Evolutionary conservation across 2,329 filamentous ascomycete genomes (phyloP), one percentile per base, ranked within the genome.

Genomic region (Colletotrichum cereale): DNA sequence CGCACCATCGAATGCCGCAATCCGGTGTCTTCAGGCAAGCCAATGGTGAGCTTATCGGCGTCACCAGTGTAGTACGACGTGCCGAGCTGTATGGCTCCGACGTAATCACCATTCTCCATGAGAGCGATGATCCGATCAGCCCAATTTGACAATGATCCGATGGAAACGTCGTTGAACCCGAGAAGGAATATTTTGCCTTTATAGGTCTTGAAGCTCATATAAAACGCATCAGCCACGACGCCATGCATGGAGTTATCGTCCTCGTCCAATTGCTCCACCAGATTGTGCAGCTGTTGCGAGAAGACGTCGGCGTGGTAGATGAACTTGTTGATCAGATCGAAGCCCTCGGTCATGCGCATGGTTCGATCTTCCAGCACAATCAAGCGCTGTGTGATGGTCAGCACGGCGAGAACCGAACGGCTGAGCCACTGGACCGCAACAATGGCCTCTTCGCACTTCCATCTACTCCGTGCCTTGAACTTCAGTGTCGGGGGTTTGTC

Each of bases 401-500:
- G 85, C 38, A 98, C 92, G 1, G 93, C 93, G 63, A 99, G 84
- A 0, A 99, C 96, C 3, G 96, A 98, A 73, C 95, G 91, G 77
- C 94, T 97, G 29, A 99, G 86, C 97, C 96, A 99, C 79, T 99
- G 96, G 4, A 98, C 93, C 1, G 95, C 95, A 70, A 97, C 96
- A 74, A 99, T 97, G 5, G 96, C 92, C 83, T 99, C 96, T 73
- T 98, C 94, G 53, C 95, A 94, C 80, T 93, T 94, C 94, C 96
- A 99, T 73, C 95, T 88, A 81, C 92, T 97, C 67, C 95, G 90
- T 3, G 94, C 89, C 77, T 88, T 91, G 82, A 99, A 99, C 55
- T 88, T 89, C 29, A 98, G 88, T 57, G 87, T 91, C 1, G 94
- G 89, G 4, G 93, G 93, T 77, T 94, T 95, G 75, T 96, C 92